Base-by-base conservation (phyloP, 2,329 filamentous ascomycete species). In the Pseudonectria buxi region DNA sequence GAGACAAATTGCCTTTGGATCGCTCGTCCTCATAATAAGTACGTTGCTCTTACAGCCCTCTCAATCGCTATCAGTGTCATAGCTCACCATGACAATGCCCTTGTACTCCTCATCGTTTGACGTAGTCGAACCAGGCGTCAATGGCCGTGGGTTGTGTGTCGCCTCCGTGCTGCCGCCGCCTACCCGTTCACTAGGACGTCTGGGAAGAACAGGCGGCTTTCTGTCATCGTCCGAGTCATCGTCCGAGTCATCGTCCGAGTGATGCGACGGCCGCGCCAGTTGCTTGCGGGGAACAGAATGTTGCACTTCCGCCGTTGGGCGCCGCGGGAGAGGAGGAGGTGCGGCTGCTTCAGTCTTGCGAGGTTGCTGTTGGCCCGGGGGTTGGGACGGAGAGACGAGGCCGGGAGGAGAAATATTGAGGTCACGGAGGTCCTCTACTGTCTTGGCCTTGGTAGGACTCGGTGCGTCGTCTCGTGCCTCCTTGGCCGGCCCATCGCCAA, bases 51-150 rank as follows among this genome's bases (percentile, higher is more conserved):
- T 25, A 4, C 13, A 6, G 16, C 25, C 24, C 33, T 24, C 30
- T 26, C 39, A 49, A 13, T 48, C 55, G 4, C 33, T 36, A 26
- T 61, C 58, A 9, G 48, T 54, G 10, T 60, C 61, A 26, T 67
- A 55, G 28, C 59, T 53, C 14, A 60, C 50, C 64, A 67, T 63
- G 15, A 41, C 48, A 24, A 67, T 67, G 4, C 49, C 53, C 3
- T 44, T 45, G 30, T 58, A 60, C 24, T 59, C 59, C 12, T 59
- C 62, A 9, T 65, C 58, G 7, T 63, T 60, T 2, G 45, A 44
- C 12, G 39, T 35, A 35, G 54, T 50, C 5, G 52, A 47, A 4
- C 46, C 47, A 3, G 51, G 53, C 4, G 57, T 55, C 30, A 47
- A 38, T 7, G 55, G 45, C 13, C 52, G 46, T 7, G 43, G 29